Conservation (phyloP, 345 rosid species). For the Eucalyptus paniculata region DNA sequence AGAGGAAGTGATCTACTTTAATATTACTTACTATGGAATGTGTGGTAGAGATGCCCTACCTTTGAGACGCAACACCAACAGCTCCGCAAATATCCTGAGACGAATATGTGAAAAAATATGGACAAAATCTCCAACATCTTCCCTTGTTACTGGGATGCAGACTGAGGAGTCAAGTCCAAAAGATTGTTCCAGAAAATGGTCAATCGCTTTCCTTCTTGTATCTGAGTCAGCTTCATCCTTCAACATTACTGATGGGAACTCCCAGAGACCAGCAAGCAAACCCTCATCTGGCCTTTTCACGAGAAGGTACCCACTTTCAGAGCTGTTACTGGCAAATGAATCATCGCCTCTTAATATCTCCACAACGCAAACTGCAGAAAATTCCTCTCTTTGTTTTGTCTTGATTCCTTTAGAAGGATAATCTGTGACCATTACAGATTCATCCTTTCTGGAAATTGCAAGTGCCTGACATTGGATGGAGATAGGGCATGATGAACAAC, state of each 20-base stretch:
- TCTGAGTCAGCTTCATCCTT: constrained; percentile 35
- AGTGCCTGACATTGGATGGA: constrained; percentile 60
- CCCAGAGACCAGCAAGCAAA: constrained; percentile 97
- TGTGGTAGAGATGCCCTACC: constrained; percentile 15
- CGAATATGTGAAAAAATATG: constrained; percentile 81
- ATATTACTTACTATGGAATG: background rate
- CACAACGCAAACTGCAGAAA: constrained; percentile 73
- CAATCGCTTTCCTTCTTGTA: constrained; percentile 42
- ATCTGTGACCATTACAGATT: constrained; percentile 42
- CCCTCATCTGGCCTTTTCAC: constrained; percentile 80
- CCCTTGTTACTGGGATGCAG: constrained; percentile 35
- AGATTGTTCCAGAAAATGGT: constrained; percentile 40
- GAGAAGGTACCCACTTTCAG: constrained; percentile 53
- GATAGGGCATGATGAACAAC: constrained; percentile 72
- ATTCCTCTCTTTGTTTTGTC: constrained; percentile 54
- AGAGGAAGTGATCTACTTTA: background rate
- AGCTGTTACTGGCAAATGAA: constrained; percentile 3
- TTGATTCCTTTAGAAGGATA: constrained; percentile 66
- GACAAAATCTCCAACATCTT: constrained; percentile 73
- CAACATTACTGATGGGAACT: constrained; percentile 66
- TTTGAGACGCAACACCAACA: constrained; percentile 42
- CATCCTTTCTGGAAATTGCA: constrained; percentile 34
- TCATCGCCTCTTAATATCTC: constrained; percentile 38
- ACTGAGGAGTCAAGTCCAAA: constrained; percentile 34
- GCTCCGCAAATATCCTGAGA: constrained; percentile 66